phyloP scores from a whole-genome alignment of 768 basidiomycete species.

The Pisolithus sp. region DNA sequence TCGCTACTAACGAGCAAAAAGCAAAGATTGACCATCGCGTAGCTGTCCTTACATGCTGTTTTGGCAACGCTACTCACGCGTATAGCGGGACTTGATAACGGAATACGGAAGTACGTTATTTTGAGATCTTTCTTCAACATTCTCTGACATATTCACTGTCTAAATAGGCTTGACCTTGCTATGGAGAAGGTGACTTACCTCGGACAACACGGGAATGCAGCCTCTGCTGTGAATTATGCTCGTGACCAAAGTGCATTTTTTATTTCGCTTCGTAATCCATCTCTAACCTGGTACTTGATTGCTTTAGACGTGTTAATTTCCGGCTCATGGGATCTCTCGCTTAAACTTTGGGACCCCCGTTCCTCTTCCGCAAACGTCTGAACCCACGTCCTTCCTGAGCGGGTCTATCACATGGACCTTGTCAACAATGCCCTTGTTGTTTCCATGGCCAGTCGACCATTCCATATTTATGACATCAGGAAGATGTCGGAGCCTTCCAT shows the following conservation, averaged over 20 bases:
- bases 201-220: slow-evolving; percentile 74
- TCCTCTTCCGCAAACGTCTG: slow-evolving; percentile 50
- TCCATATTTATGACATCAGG: slow-evolving; percentile 84
- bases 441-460: slow-evolving; percentile 85
- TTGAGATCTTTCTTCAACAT: background rate
- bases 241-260: slow-evolving; percentile 49
- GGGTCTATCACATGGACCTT: slow-evolving; percentile 80
- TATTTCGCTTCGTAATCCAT: background rate
- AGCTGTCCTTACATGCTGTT: slow-evolving; percentile 79
- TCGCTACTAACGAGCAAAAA: slow-evolving; percentile 54
- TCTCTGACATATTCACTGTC: background rate
- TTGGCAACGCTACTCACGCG: slow-evolving; percentile 55
- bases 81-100: slow-evolving; percentile 86
- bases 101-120: slow-evolving; percentile 66
- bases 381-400: slow-evolving; percentile 65
- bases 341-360: slow-evolving; percentile 85
- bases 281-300: background rate
- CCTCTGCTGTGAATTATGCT: slow-evolving; percentile 72
- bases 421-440: slow-evolving; percentile 79
- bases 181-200: slow-evolving; percentile 67
- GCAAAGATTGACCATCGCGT: slow-evolving; percentile 87
- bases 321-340: slow-evolving; percentile 87
- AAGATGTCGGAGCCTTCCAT: slow-evolving; percentile 71
- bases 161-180: slow-evolving; percentile 64
- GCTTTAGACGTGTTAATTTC: slow-evolving; percentile 65